Evolutionary conservation across 371 early-diverging fungal species (phyloP).

Genomic region (Mucor velutinosus): DNA sequence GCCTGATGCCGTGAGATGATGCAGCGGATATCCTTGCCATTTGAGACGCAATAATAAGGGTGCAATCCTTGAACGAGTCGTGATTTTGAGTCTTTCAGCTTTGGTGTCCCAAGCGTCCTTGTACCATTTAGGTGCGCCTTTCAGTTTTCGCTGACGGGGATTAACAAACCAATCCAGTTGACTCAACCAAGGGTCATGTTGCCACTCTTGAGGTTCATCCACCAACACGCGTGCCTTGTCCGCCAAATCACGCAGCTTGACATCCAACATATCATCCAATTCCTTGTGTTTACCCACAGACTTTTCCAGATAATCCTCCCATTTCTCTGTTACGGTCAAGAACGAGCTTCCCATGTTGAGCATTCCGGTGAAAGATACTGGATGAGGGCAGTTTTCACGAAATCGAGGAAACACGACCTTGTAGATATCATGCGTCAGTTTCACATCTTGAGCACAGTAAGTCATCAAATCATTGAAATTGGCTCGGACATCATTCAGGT

Average conservation of each 20-base stretch:
- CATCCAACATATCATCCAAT: conserved; percentile 58
- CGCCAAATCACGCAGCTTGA: conserved; percentile 66
- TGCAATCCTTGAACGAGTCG: conserved; percentile 73
- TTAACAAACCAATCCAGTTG: conserved; percentile 83
- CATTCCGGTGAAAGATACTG: conserved; percentile 92
- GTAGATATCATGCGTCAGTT: conserved; percentile 77
- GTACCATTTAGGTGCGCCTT: conserved; percentile 89
- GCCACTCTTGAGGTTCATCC: conserved; percentile 30
- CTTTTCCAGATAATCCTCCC: conserved; percentile 68
- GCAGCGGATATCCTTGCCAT: conserved; percentile 87
- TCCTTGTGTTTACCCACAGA: conserved; percentile 63
- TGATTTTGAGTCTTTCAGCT: conserved; percentile 58
- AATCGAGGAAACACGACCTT: conserved; percentile 71
- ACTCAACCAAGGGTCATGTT: conserved; percentile 83
- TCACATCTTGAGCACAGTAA: conserved; percentile 94
- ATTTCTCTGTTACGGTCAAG: conserved; percentile 78
- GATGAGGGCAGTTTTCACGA: conserved; percentile 86
- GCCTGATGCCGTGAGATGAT: conserved; percentile 64
- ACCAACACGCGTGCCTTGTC: conserved; percentile 61
- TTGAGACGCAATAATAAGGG: conserved; percentile 83
- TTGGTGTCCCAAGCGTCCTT: conserved; percentile 73
- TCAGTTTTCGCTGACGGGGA: conserved; percentile 51
- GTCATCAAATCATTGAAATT: conserved; percentile 70
- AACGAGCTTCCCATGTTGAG: conserved; percentile 87
- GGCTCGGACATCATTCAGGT: conserved; percentile 52